Percentiles rank a stretch among this genome's conserved stretches.
These are phyloP conservation scores for Quillaja saponaria DNA, from an alignment of 306 rosid genomes.

Conservation along the genomic window DNA sequence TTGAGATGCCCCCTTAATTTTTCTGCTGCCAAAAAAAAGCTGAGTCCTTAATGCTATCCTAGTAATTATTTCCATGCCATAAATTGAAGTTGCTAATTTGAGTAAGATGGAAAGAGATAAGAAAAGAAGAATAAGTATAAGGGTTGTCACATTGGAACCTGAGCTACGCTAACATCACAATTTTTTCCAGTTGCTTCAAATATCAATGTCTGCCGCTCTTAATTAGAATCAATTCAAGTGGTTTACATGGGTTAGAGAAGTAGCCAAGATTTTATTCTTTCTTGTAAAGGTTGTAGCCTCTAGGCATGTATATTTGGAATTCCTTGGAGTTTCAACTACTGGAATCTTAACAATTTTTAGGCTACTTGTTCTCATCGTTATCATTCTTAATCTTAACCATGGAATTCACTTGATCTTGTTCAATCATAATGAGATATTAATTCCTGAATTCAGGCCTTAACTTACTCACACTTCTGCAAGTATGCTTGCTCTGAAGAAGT, in stretches of 20 bases:
- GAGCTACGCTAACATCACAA: background rate
- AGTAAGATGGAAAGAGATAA: background rate
- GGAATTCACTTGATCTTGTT: constrained; percentile 1
- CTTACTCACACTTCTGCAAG: constrained; percentile 87
- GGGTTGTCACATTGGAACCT: constrained; percentile 15
- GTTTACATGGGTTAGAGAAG: too few species aligned
- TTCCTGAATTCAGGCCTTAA: constrained; percentile 60
- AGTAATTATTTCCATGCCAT: background rate
- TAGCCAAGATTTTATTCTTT: too few species aligned
- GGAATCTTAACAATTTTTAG: too few species aligned
- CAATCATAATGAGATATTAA: too few species aligned
- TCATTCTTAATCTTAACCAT: background rate
- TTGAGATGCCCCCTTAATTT: background rate
- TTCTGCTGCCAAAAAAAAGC: background rate
- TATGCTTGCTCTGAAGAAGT: constrained; percentile 96
- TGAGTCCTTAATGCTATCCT: background rate
- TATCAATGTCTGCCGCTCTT: constrained; percentile 6
- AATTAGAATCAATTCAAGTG: constrained; percentile 2
- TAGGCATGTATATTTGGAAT: too few species aligned
- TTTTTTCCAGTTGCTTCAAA: background rate
- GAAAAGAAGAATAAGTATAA: background rate
- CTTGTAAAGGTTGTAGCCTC: too few species aligned
- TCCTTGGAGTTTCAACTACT: too few species aligned
- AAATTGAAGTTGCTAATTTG: background rate
- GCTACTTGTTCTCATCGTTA: background rate